Evolutionary conservation across 345 rosid genomes (phyloP), one percentile per base, ranked within the genome.

Genomic region (Populus nigra): DNA sequence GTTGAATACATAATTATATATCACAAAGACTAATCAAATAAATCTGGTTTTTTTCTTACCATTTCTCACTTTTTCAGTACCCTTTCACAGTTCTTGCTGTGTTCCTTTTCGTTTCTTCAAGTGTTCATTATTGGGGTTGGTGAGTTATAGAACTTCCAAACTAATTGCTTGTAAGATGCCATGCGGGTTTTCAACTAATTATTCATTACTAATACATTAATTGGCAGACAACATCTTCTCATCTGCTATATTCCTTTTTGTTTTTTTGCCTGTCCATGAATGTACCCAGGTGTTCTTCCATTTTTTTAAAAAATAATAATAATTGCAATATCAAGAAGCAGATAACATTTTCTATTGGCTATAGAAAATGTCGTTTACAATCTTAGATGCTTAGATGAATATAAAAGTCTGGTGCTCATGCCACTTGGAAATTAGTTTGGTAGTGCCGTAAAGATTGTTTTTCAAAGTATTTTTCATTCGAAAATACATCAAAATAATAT

Each of bases 401-500:
- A 33, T 33, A 33, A 33, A 33, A 33, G 5, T 33, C 5, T 0
- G 36, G 36, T 33, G 5, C 5, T 33, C 35, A 33, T 33, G 35
- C 5, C 35, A 33, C 35, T 4, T 33, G 5, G 0, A 33, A 33
- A 33, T 33, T 0, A 33, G 35, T 33, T 33, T 0, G 0, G 5
- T 33, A 33, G 0, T 33, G 5, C 0, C 0, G 5, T 33, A 0
- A 0, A 4, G 0, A 33, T 33, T 4, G 0, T 4, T 33, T 33
- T 33, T 33, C 0, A 4, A 33, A 33, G 0, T 4, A 33, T 4
- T 4, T 33, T 33, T 33, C 0, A 0, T 0, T 33, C 0, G 0
- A 0, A 4, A 4, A 33, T 4, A 4, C 0, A 33, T 33, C 0
- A 33, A 33, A 33, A 33, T 4, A 33, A 33, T 33, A 33, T 4